Evolutionary conservation across 495 filamentous ascomycete species (phyloP).

Genomic region (Mytilinidion resinicola): DNA sequence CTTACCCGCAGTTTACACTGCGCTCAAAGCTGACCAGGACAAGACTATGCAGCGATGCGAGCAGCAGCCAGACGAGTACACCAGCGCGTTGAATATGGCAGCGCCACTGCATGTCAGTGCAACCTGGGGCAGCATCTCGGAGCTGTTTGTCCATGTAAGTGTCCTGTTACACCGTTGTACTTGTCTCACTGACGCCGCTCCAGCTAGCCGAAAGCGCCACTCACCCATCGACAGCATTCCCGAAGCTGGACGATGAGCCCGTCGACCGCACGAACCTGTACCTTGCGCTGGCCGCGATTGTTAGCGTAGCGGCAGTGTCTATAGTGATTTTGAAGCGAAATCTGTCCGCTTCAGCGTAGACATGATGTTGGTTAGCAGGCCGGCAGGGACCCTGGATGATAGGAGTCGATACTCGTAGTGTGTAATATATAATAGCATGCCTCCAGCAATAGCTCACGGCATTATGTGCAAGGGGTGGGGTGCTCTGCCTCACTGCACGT

Average conservation of each 20-base stretch:
- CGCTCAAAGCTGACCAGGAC: constrained; percentile 88
- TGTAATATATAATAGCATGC: constrained; percentile 26
- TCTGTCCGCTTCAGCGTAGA: constrained; percentile 5
- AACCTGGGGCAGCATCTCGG: constrained; percentile 82
- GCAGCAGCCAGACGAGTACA: constrained; percentile 88
- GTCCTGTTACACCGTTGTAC: neutral
- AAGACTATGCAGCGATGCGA: constrained; percentile 90
- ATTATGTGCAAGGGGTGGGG: too few species aligned
- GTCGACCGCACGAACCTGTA: constrained; percentile 78
- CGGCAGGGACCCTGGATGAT: neutral
- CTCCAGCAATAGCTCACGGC: neutral
- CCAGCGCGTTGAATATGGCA: constrained; percentile 67
- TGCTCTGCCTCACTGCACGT: too few species aligned
- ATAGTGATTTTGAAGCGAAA: constrained; percentile 62
- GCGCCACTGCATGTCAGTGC: constrained; percentile 90
- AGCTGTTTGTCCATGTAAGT: constrained; percentile 69
- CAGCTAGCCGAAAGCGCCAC: constrained; percentile 83
- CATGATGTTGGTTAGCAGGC: neutral
- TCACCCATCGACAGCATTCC: constrained; percentile 79
- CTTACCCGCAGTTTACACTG: constrained; percentile 82
- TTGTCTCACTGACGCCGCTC: neutral
- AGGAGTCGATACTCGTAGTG: constrained; percentile 9
- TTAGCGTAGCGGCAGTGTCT: constrained; percentile 73
- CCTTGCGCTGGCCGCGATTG: constrained; percentile 73
- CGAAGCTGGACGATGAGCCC: constrained; percentile 75